These are phyloP conservation scores for Telfairia occidentalis DNA, from an alignment of 331 rosid species.

Conservation along the genomic window DNA sequence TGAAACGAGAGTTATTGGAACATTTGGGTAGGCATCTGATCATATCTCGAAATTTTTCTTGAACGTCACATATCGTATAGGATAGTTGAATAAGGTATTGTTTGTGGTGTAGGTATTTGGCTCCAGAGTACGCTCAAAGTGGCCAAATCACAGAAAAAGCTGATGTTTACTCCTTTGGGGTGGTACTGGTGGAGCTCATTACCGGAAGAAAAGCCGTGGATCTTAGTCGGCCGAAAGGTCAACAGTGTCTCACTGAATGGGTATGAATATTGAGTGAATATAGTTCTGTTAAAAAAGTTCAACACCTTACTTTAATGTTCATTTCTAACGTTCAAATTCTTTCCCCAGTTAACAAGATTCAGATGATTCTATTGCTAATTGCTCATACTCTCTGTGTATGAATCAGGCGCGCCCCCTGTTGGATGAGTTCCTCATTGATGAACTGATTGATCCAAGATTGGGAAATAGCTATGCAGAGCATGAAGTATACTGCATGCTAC, in stretches of 20 bases:
- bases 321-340: background rate
- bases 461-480: slow-evolving; percentile 17
- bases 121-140: slow-evolving; percentile 29
- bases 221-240: slow-evolving; percentile 23
- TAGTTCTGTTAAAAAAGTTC: background rate
- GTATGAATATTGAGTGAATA: slow-evolving; percentile 9
- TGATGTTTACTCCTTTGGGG: slow-evolving; percentile 32
- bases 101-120: slow-evolving; percentile 19
- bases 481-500: slow-evolving; percentile 25
- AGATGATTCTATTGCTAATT: background rate
- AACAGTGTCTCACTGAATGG: slow-evolving; percentile 28
- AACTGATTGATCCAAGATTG: slow-evolving; percentile 24
- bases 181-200: slow-evolving; percentile 28
- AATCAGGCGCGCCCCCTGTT: slow-evolving; percentile 16
- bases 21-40: slow-evolving; percentile 17
- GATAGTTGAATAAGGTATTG: background rate
- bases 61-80: too few relatives aligned
- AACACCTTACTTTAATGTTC: background rate
- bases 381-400: background rate
- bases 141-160: slow-evolving; percentile 25
- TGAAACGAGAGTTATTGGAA: slow-evolving; percentile 22
- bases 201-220: slow-evolving; percentile 17
- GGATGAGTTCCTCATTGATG: slow-evolving; percentile 11
- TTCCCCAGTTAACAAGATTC: background rate
- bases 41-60: background rate